Evolutionary conservation across 176 grass and related monocot genomes (phyloP), one percentile per base, ranked within the genome.

Genomic region (Thinopyrum elongatum): DNA sequence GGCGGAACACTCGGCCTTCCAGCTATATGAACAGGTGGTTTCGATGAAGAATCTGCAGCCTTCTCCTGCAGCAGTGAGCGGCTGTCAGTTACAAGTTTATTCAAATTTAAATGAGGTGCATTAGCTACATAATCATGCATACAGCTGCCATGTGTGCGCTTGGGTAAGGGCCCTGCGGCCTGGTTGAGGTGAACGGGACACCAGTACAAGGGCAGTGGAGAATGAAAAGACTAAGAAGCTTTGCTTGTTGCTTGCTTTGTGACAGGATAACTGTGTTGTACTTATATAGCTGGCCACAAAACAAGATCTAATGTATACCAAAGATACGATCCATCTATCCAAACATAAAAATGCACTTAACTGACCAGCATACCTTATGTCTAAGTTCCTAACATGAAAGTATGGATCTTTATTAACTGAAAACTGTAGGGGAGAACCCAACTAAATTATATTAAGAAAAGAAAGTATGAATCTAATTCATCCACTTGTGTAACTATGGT

Each of bases 11-110:
- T 90, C 73, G 95, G 89, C 46, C 91, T 87, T 85, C 71, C 87
- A 62, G 87, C 77, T 76, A 90, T 78, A 76, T 83, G 91, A 60
- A 91, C 88, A 75, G 89, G 88, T 74, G 83, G 89, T 89, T 98
- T 98, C 10, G 72, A 84, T 58, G 91, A 94, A 86, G 95, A 91
- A 90, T 98, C 93, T 90, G 86, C 85, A 78, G 90, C 91, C 78
- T 87, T 98, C 81, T 98, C 95, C 95, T 98, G 91, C 58, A 66
- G 70, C 47, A 86, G 70, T 13, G 64, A 26, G 7, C 33, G 3
- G 25, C 4, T 63, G 63, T 91, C 39, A 76, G 62, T 63, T 15
- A 31, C 70, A 58, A 70, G 65, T 23, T 76, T 77, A 71, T 72
- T 25, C 46, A 84, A 79, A 60, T 16, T 65, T 15, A 75, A 83